These are phyloP conservation scores for Scorias spongiosa DNA, from an alignment of 2,329 filamentous ascomycete genomes.

Conservation along the genomic window DNA sequence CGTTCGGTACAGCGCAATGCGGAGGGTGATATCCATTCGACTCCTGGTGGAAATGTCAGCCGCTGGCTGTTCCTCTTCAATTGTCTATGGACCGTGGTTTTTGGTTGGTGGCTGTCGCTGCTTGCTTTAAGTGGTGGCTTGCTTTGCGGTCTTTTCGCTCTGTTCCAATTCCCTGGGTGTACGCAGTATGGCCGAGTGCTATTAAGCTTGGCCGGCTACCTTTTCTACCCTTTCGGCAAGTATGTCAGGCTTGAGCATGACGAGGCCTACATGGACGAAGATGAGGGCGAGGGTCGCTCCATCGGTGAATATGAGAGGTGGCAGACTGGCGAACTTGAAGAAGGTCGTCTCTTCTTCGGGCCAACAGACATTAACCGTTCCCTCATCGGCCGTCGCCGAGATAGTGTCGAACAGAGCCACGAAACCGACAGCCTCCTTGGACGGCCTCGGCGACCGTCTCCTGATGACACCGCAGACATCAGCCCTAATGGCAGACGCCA, in stretches of 20 bases:
- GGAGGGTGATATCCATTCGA: slow-evolving; percentile 92
- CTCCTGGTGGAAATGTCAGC: slow-evolving; percentile 75
- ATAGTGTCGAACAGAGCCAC: slow-evolving; percentile 75
- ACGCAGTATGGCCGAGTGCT: slow-evolving; percentile 75
- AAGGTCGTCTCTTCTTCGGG: slow-evolving; percentile 90
- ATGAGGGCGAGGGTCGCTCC: slow-evolving; percentile 86
- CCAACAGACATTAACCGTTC: slow-evolving; percentile 55
- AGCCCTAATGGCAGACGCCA: slow-evolving; percentile 5
- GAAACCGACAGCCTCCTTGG: slow-evolving; percentile 86
- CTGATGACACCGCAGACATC: slow-evolving; percentile 7
- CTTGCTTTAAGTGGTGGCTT: slow-evolving; percentile 60
- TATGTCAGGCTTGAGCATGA: slow-evolving; percentile 89
- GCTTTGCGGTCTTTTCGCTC: slow-evolving; percentile 62
- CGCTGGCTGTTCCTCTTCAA: slow-evolving; percentile 80
- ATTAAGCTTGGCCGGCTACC: slow-evolving; percentile 67
- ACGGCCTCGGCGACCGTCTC: slow-evolving; percentile 20
- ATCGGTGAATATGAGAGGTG: slow-evolving; percentile 98
- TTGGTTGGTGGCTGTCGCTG: slow-evolving; percentile 89
- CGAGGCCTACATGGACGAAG: slow-evolving; percentile 85
- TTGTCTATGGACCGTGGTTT: slow-evolving; percentile 72
- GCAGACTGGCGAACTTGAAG: slow-evolving; percentile 94
- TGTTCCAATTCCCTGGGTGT: slow-evolving; percentile 65
- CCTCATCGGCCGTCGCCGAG: slow-evolving; percentile 69
- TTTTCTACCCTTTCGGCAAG: slow-evolving; percentile 94
- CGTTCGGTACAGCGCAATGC: slow-evolving; percentile 92